phyloP scores from a whole-genome alignment of 1,284 basidiomycete genomes.

The Coniferiporia weirii region DNA sequence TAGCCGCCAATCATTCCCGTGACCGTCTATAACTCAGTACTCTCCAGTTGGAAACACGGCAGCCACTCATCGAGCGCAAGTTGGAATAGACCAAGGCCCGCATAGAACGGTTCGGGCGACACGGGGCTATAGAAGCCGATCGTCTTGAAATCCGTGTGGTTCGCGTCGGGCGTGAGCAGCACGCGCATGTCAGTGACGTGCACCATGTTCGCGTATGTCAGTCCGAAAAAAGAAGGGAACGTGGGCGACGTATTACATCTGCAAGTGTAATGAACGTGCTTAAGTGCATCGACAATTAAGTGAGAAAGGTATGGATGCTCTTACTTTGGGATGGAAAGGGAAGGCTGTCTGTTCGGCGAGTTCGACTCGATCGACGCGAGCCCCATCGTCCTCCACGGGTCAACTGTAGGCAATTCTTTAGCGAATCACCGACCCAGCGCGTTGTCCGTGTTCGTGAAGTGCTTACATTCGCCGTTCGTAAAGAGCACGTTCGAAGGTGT shows the following conservation, averaged over 20 bases:
- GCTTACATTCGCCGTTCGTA: constrained; percentile 46
- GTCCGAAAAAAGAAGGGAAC: constrained; percentile 38
- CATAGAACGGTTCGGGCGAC: constrained; percentile 40
- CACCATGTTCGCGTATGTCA: constrained; percentile 42
- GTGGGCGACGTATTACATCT: constrained; percentile 36
- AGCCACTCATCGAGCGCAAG: constrained; percentile 45
- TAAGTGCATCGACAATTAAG: neutral
- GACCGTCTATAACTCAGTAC: too few species aligned
- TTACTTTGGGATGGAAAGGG: constrained; percentile 35
- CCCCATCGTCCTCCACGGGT: constrained; percentile 50
- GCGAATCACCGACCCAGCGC: neutral
- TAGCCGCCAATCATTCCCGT: too few species aligned
- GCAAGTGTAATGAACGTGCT: neutral
- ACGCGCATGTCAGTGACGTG: constrained; percentile 47
- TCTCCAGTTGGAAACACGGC: constrained; percentile 33
- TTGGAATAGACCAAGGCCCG: constrained; percentile 41
- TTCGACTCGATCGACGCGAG: constrained; percentile 44
- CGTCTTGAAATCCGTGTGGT: constrained; percentile 44
- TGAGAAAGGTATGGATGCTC: constrained; percentile 7
- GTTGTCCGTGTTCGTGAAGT: neutral
- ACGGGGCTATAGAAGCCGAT: constrained; percentile 47
- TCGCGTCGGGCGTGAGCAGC: constrained; percentile 39
- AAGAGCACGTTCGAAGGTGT: constrained; percentile 43
- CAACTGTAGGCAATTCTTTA: constrained; percentile 29
- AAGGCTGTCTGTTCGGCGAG: constrained; percentile 38